Conservation (phyloP, 2,329 filamentous ascomycete genomes). For the Fusarium oligoseptatum region DNA sequence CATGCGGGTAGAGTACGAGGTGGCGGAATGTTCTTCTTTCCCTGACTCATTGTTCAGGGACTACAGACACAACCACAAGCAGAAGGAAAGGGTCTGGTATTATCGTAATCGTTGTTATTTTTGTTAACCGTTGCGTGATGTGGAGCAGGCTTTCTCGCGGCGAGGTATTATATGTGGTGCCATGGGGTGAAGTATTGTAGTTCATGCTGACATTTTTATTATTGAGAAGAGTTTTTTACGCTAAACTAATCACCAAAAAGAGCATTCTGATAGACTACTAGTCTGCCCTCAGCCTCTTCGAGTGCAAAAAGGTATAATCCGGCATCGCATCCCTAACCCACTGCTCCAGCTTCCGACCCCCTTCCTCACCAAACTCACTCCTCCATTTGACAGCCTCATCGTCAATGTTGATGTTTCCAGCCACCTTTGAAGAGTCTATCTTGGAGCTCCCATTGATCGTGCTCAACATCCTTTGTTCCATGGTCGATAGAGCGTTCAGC, state of each 20-base stretch:
- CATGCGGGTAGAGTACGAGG: too few relatives aligned
- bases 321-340: conserved; percentile 33
- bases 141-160: too few relatives aligned
- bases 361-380: conserved; percentile 31
- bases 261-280: background rate
- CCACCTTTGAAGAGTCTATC: conserved; percentile 23
- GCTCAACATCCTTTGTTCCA: conserved; percentile 31
- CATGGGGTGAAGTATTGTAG: background rate
- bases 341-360: conserved; percentile 24
- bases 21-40: too few relatives aligned
- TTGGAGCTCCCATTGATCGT: conserved; percentile 31
- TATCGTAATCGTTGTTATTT: too few relatives aligned
- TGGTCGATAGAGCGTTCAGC: background rate
- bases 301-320: conserved; percentile 31
- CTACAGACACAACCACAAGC: too few relatives aligned
- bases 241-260: background rate
- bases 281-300: conserved; percentile 20
- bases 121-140: too few relatives aligned
- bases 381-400: conserved; percentile 35
- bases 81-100: too few relatives aligned
- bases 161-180: too few relatives aligned
- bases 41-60: too few relatives aligned
- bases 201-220: background rate
- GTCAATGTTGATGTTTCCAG: conserved; percentile 26
- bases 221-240: background rate